Conservation (phyloP, 495 filamentous ascomycete species). For the Letharia columbiana region DNA sequence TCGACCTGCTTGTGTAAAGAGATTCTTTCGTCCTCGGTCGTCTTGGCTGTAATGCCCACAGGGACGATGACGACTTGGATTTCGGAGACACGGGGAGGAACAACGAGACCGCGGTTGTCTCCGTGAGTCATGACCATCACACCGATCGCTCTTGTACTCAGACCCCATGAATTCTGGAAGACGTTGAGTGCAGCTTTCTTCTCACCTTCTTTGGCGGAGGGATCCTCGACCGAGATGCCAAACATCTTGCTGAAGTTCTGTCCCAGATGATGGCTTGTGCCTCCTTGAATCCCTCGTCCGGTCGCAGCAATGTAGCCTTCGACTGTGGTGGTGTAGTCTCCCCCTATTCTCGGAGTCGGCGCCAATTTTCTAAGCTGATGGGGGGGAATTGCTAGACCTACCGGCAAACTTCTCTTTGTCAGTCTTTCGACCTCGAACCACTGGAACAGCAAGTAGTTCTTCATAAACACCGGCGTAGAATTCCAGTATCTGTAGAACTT, state of each 20-base stretch:
- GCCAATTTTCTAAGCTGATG: background rate
- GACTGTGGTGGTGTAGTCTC: conserved; percentile 87
- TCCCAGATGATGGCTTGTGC: conserved; percentile 85
- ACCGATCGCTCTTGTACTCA: conserved; percentile 89
- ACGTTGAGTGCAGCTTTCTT: conserved; percentile 63
- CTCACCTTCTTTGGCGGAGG: conserved; percentile 64
- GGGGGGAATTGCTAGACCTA: background rate
- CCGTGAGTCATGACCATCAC: conserved; percentile 98
- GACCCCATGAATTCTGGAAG: conserved; percentile 98
- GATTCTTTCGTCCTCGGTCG: conserved; percentile 62
- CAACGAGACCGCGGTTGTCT: conserved; percentile 87
- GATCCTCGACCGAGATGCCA: conserved; percentile 91
- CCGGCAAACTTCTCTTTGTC: conserved; percentile 89
- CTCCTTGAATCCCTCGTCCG: conserved; percentile 93
- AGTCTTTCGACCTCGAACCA: conserved; percentile 78
- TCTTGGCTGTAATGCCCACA: conserved; percentile 87
- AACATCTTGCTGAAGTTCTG: conserved; percentile 99
- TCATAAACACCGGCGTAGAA: conserved; percentile 84
- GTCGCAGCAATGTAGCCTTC: conserved; percentile 87
- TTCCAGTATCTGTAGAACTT: conserved; percentile 90
- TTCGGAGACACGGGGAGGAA: conserved; percentile 83
- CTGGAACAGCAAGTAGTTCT: conserved; percentile 86
- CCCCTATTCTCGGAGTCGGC: conserved; percentile 40
- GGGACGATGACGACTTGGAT: conserved; percentile 80
- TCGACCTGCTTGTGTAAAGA: conserved; percentile 64